A percentile compares a stretch with the other conserved stretches of the same genome.
Conservation (phyloP, 1,284 basidiomycete genomes). For the Mycosarcoma maydis region DNA sequence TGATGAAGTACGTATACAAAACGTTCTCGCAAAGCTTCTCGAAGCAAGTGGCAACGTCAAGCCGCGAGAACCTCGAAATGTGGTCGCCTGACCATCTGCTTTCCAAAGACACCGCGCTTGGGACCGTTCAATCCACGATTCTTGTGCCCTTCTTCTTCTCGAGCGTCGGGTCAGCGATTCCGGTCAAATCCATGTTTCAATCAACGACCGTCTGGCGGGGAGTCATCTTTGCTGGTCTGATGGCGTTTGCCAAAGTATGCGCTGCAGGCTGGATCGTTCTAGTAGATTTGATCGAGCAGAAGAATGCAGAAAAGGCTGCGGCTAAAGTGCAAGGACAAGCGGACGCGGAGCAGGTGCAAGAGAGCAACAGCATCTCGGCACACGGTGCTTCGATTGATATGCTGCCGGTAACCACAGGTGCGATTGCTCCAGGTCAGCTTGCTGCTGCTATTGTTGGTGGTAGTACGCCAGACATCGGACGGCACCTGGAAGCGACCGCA, state of each 20-base stretch:
- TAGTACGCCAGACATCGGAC: no score
- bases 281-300: conserved; percentile 39
- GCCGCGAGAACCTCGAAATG: background rate
- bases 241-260: conserved; percentile 70
- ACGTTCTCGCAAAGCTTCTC: background rate
- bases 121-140: conserved; percentile 46
- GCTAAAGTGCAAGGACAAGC: background rate
- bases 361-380: background rate
- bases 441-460: no score
- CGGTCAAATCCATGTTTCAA: conserved; percentile 71
- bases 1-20: conserved; percentile 21
- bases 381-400: background rate
- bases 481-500: no score
- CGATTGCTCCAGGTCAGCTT: no score
- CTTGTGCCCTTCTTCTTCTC: conserved; percentile 73
- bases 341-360: no score
- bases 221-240: conserved; percentile 70
- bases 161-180: conserved; percentile 72
- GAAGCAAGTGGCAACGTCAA: background rate
- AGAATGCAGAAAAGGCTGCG: background rate
- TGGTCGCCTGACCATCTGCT: conserved; percentile 18
- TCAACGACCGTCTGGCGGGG: conserved; percentile 71
- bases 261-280: conserved; percentile 68
- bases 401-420: no score
- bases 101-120: conserved; percentile 4